Evolutionary conservation across 2,329 filamentous ascomycete genomes (phyloP).

Genomic region (Colletotrichum eleusines): DNA sequence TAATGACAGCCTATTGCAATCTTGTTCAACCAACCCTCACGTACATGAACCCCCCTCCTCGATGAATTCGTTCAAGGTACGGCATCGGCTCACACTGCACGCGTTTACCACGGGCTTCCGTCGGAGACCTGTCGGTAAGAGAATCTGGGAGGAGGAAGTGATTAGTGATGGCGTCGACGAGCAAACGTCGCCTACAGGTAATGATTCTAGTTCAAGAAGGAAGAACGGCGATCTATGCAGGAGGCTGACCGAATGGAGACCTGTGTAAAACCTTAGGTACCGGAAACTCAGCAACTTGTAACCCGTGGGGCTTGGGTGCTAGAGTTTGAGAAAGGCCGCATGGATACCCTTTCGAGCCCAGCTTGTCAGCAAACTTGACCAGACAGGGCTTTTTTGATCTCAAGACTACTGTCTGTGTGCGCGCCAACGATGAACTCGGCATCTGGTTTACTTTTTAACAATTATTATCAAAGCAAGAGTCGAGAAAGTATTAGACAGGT

Average conservation of each 20-base stretch:
- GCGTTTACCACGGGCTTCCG: slow-evolving; percentile 14
- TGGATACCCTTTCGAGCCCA: slow-evolving; percentile 6
- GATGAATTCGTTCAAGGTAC: slow-evolving; percentile 13
- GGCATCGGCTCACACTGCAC: slow-evolving; percentile 5
- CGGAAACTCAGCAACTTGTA: slow-evolving; percentile 31
- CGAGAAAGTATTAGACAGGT: neutral
- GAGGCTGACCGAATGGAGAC: slow-evolving; percentile 23
- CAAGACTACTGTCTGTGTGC: neutral
- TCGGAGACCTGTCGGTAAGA: slow-evolving; percentile 41
- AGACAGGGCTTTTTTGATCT: neutral
- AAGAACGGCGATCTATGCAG: slow-evolving; percentile 26
- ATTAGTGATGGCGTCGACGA: slow-evolving; percentile 1
- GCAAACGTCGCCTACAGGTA: neutral
- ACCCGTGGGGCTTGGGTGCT: slow-evolving; percentile 31
- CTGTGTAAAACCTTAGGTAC: slow-evolving; percentile 25
- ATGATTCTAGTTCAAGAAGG: slow-evolving; percentile 21
- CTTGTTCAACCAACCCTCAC: slow-evolving; percentile 24
- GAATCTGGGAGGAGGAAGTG: neutral
- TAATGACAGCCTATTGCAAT: slow-evolving; percentile 16
- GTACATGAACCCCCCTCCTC: slow-evolving; percentile 8
- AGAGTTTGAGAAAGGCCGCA: slow-evolving; percentile 6
- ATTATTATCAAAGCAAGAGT: neutral
- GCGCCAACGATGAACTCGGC: neutral
- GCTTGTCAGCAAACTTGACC: slow-evolving; percentile 3
- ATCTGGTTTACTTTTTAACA: neutral